Evolutionary conservation across 805 yeast genomes (phyloP).

Genomic region (Hanseniaspora clermontiae): DNA sequence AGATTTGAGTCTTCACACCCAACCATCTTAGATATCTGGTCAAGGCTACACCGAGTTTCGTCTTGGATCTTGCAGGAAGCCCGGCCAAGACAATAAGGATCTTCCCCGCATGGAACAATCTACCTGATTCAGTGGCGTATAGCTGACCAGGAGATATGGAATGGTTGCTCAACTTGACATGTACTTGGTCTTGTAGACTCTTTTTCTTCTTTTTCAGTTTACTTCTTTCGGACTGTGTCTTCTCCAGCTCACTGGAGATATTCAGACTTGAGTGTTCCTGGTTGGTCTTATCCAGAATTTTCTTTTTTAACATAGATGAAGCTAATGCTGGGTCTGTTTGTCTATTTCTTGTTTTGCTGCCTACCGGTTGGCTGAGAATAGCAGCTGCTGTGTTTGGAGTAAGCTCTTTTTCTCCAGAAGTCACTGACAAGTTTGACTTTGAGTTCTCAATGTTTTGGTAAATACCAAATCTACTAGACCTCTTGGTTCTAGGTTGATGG

Average conservation of each 20-base stretch:
- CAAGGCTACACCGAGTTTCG: slow-evolving; percentile 79
- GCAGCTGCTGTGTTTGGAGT: slow-evolving; percentile 12
- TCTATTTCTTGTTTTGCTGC: not conserved
- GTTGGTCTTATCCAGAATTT: not conserved
- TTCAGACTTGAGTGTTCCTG: not conserved
- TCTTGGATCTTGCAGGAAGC: slow-evolving; percentile 90
- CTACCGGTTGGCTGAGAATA: slow-evolving; percentile 3
- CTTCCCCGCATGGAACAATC: slow-evolving; percentile 90
- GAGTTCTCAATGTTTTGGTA: not conserved
- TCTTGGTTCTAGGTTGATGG: slow-evolving; percentile 12
- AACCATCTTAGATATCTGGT: slow-evolving; percentile 91
- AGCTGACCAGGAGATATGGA: slow-evolving; percentile 84
- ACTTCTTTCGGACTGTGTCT: not conserved
- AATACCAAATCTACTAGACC: slow-evolving; percentile 10
- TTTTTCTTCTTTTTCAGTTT: not conserved
- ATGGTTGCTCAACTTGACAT: slow-evolving; percentile 32
- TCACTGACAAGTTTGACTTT: not conserved
- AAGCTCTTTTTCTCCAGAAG: not conserved
- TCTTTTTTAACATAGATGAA: slow-evolving; percentile 1
- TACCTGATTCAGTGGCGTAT: slow-evolving; percentile 84
- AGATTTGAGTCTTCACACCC: slow-evolving; percentile 84
- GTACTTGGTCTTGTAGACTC: slow-evolving; percentile 45
- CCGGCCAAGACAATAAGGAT: slow-evolving; percentile 82
- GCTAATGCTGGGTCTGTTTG: not conserved
- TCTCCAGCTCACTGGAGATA: slow-evolving; percentile 2